phyloP scores from a whole-genome alignment of 2,329 filamentous ascomycete genomes.

The Alternaria atra region DNA sequence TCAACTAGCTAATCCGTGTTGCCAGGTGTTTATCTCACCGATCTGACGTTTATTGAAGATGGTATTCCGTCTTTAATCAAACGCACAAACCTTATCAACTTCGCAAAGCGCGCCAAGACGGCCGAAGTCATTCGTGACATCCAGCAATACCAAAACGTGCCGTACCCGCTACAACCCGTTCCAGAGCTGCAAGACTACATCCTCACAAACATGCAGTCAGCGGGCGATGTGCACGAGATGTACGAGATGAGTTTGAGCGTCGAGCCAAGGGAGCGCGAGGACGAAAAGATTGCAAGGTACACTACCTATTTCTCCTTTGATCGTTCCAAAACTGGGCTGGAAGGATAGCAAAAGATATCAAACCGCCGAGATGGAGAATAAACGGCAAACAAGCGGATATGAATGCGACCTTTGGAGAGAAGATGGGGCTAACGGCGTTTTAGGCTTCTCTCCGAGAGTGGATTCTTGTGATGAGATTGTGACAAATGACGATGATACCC shows the following conservation, averaged over 20 bases:
- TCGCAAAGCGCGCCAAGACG: slow-evolving; percentile 96
- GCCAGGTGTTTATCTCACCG: slow-evolving; percentile 91
- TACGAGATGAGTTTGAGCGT: slow-evolving; percentile 95
- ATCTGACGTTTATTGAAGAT: slow-evolving; percentile 98
- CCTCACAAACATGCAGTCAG: slow-evolving; percentile 92
- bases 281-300: slow-evolving; percentile 99
- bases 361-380: not conserved
- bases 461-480: slow-evolving; percentile 58
- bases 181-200: slow-evolving; percentile 96
- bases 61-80: slow-evolving; percentile 97
- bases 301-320: slow-evolving; percentile 24
- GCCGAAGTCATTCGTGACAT: slow-evolving; percentile 98
- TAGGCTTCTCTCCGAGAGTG: slow-evolving; percentile 64
- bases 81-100: slow-evolving; percentile 97
- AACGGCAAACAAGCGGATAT: slow-evolving; percentile 1
- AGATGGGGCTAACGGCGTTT: slow-evolving; percentile 24
- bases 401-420: slow-evolving; percentile 6
- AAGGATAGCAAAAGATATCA: slow-evolving; percentile 2
- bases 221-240: slow-evolving; percentile 98
- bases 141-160: slow-evolving; percentile 97
- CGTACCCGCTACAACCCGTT: slow-evolving; percentile 90
- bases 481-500: slow-evolving; percentile 40
- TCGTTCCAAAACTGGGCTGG: slow-evolving; percentile 5
- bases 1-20: not conserved
- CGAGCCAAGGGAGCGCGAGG: slow-evolving; percentile 94